Conservation (phyloP, 352 stramenopile species). For the Thalassiosira mediterranea region DNA sequence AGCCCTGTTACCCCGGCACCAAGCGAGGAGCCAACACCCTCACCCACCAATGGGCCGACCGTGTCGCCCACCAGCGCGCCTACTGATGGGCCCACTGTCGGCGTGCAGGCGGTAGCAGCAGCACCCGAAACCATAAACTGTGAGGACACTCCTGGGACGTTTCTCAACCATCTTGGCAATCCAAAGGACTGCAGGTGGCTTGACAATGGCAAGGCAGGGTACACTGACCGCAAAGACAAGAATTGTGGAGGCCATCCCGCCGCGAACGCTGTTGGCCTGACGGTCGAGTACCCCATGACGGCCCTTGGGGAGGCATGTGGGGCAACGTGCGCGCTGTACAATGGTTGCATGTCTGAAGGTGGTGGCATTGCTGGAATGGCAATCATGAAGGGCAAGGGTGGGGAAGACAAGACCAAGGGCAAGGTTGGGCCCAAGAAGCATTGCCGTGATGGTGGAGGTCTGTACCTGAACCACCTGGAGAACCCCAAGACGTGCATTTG, state of each 20-base stretch:
- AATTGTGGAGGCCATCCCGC: slow-evolving; percentile 29
- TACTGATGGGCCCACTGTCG: not conserved
- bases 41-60: not conserved
- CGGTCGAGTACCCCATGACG: slow-evolving; percentile 18
- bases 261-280: slow-evolving; percentile 1
- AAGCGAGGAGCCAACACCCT: not conserved
- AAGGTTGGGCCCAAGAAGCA: not conserved
- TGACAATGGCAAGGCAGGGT: slow-evolving; percentile 20
- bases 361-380: not conserved
- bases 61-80: not conserved
- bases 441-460: slow-evolving; percentile 1
- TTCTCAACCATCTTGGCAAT: slow-evolving; percentile 28
- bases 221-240: slow-evolving; percentile 37
- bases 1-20: slow-evolving; percentile 12
- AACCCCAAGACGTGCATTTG: slow-evolving; percentile 43
- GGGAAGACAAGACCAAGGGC: not conserved
- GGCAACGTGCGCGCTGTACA: slow-evolving; percentile 23
- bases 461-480: slow-evolving; percentile 37
- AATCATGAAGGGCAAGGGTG: not conserved
- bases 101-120: not conserved
- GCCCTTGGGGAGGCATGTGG: slow-evolving; percentile 21
- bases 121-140: slow-evolving; percentile 11
- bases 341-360: slow-evolving; percentile 10
- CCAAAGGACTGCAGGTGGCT: slow-evolving; percentile 29
- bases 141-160: slow-evolving; percentile 12